Base-by-base conservation (phyloP, 495 filamentous ascomycete species). In the Talaromyces ruber region DNA sequence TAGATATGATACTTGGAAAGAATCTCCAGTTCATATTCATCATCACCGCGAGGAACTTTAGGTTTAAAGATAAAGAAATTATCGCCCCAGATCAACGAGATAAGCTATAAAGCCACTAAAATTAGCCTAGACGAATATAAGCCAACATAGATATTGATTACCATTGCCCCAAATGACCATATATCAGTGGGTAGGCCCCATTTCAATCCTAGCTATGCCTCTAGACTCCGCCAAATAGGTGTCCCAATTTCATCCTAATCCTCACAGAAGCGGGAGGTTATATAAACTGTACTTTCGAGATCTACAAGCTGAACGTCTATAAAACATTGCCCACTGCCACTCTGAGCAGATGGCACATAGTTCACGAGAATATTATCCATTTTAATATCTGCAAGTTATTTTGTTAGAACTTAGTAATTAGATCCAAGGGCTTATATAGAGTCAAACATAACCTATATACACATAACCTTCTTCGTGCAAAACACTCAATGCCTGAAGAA, bases 31-130 rank as follows among this genome's bases (percentile, higher is more conserved):
- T 76, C 70, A 63, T 80, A 80, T 30, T 70, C 69, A 52, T 76
- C 68, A 61, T 75, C 56, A 58, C 68, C 74, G 9, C 66, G 62
- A 34, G 70, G 66, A 57, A 78, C 64, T 68, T 69, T 66, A 7
- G 76, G 76, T 59, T 73, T 74, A 61, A 78, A 79, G n/a, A 78
- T 72, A 63, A 73, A 70, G 62, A 68, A 79, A 53, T 70, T 66
- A 30, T 70, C 68, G 16, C 76, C 73, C 62, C 68, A 77, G 21
- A 79, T 55, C 24, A 79, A 64, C 62, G 64, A 73, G 57, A 78
- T 79, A 54, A 79, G 68, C 76, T 79, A 22, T 51, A 45, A 58
- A 30, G 8, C 30, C 37, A 56, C 29, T 25, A 25, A 63, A 62
- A 56, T 39, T 59, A 57, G 62, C 2, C 54, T 56, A 34, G 26